Conservation (phyloP, 2,329 filamentous ascomycete genomes). For the Lachnellula cervina region DNA sequence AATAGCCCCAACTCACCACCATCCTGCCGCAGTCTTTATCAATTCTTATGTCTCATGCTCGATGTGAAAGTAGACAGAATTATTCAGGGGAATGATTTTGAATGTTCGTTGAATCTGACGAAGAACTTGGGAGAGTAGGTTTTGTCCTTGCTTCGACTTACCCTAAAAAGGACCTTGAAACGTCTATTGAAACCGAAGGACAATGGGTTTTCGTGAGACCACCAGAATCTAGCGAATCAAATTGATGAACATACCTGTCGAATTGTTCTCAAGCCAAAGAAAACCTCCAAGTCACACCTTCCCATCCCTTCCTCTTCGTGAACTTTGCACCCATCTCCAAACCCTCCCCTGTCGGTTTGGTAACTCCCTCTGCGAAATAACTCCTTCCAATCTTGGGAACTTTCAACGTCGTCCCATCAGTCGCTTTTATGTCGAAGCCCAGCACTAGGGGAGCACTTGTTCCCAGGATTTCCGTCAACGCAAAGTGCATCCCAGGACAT, state of each 20-base stretch:
- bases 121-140: too few relatives aligned
- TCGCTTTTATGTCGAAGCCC: constrained; percentile 28
- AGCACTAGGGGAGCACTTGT: constrained; percentile 29
- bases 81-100: too few relatives aligned
- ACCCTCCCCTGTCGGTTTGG: constrained; percentile 15
- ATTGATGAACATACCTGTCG: neutral
- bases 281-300: constrained; percentile 20
- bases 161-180: too few relatives aligned
- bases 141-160: too few relatives aligned
- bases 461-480: constrained; percentile 35
- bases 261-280: neutral
- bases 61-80: too few relatives aligned
- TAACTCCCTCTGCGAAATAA: constrained; percentile 14
- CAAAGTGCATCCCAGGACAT: constrained; percentile 36
- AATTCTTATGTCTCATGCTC: too few relatives aligned
- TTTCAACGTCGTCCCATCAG: constrained; percentile 10
- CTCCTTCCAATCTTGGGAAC: constrained; percentile 10
- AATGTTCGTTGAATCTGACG: too few relatives aligned
- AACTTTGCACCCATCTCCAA: constrained; percentile 13
- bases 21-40: too few relatives aligned
- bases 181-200: too few relatives aligned
- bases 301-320: constrained; percentile 20
- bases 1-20: too few relatives aligned
- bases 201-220: too few relatives aligned
- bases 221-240: neutral